phyloP scores from a whole-genome alignment of 139 green algal species.

The Edaphochlamys debaryana region DNA sequence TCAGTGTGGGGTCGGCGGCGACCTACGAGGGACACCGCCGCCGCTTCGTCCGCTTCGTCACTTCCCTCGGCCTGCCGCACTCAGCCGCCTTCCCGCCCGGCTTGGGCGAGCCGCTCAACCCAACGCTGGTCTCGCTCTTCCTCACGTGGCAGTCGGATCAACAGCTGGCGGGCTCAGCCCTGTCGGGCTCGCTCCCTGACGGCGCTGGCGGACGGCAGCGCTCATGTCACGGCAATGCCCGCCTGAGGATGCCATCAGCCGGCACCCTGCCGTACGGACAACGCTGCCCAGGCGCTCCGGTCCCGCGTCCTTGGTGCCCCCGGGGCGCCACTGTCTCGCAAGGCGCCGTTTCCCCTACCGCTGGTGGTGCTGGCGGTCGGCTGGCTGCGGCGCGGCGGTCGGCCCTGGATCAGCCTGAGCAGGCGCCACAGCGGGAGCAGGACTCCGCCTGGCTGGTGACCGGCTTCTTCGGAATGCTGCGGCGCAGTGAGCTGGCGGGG shows the following conservation, averaged over 20 bases:
- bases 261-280: too few relatives aligned
- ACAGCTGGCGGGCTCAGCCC: too few relatives aligned
- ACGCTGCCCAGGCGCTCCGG: background rate
- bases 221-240: too few relatives aligned
- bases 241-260: too few relatives aligned
- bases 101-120: too few relatives aligned
- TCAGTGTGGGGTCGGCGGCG: background rate
- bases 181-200: too few relatives aligned
- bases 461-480: conserved; percentile 10
- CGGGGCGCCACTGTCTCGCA: background rate
- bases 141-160: too few relatives aligned
- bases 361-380: background rate
- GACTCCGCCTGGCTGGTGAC: background rate
- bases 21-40: background rate
- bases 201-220: too few relatives aligned
- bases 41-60: background rate
- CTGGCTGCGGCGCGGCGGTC: background rate
- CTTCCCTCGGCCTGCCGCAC: background rate
- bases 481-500: conserved; percentile 2
- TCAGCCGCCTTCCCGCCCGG: too few relatives aligned
- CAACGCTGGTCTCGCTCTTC: too few relatives aligned
- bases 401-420: background rate
- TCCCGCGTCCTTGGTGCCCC: background rate
- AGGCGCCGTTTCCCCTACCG: background rate
- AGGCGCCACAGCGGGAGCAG: background rate